phyloP scores from a whole-genome alignment of 768 basidiomycete genomes.

The Paxillus ammoniavirescens region DNA sequence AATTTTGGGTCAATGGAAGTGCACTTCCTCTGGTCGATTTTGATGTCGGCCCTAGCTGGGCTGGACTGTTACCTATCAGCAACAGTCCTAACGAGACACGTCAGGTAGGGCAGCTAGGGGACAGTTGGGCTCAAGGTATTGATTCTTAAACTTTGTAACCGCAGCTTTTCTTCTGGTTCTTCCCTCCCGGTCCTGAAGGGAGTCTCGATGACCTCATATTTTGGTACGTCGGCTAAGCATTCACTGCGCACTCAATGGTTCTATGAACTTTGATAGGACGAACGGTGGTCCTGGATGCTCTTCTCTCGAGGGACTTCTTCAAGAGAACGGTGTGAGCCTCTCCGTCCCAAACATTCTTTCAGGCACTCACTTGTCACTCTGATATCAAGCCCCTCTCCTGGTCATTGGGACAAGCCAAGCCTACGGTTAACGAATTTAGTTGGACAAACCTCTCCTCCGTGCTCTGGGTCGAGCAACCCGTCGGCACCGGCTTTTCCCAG shows the following conservation, averaged over 20 bases:
- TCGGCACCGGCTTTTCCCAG: conserved; percentile 77
- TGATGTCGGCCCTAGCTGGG: conserved; percentile 74
- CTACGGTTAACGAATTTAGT: conserved; percentile 63
- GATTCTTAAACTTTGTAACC: background rate
- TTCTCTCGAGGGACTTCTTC: conserved; percentile 67
- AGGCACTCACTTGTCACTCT: conserved; percentile 1
- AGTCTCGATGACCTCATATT: conserved; percentile 73
- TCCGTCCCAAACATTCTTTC: conserved; percentile 16
- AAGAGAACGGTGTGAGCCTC: conserved; percentile 67
- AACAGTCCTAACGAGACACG: conserved; percentile 57
- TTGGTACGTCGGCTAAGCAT: conserved; percentile 44
- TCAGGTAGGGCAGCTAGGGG: conserved; percentile 40
- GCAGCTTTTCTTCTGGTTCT: conserved; percentile 83
- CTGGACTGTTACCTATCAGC: conserved; percentile 74
- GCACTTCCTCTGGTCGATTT: conserved; percentile 67
- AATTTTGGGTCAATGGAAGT: conserved; percentile 69
- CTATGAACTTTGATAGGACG: conserved; percentile 44
- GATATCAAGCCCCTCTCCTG: conserved; percentile 60
- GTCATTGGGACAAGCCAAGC: conserved; percentile 60
- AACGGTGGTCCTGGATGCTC: conserved; percentile 84
- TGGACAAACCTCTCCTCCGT: conserved; percentile 81
- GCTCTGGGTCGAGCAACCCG: conserved; percentile 78
- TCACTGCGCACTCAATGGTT: background rate
- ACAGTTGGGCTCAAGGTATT: background rate
- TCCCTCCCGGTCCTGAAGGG: conserved; percentile 73